Evolutionary conservation across 495 filamentous ascomycete genomes (phyloP).

Genomic region (Filosporella fistucella): DNA sequence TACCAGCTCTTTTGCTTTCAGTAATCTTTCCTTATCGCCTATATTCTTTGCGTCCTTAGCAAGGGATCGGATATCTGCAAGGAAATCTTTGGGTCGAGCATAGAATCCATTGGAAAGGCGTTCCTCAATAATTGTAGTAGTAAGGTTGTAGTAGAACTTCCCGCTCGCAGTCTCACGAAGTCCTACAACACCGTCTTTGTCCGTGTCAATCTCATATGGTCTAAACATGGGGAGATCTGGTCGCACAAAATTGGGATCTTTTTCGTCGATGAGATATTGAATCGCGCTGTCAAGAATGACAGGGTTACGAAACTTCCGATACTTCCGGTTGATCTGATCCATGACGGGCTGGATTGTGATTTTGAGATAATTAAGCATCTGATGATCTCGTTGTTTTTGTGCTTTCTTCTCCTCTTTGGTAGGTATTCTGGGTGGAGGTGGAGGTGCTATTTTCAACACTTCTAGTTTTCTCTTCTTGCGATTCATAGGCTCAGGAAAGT

Average conservation of each 20-base stretch:
- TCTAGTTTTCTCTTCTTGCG: constrained; percentile 83
- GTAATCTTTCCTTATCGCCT: constrained; percentile 68
- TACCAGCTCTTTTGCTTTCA: constrained; percentile 85
- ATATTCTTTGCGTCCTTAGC: constrained; percentile 74
- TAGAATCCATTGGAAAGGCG: constrained; percentile 94
- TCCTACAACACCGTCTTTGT: constrained; percentile 69
- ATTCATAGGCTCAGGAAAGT: constrained; percentile 80
- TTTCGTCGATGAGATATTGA: constrained; percentile 74
- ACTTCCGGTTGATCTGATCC: constrained; percentile 84
- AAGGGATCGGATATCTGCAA: constrained; percentile 76
- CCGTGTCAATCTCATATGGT: constrained; percentile 69
- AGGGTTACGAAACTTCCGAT: constrained; percentile 77
- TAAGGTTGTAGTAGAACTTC: constrained; percentile 92
- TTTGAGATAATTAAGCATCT: constrained; percentile 79
- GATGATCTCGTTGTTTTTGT: constrained; percentile 74
- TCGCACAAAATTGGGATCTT: constrained; percentile 72
- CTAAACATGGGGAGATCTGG: constrained; percentile 63
- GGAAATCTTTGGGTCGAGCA: constrained; percentile 79
- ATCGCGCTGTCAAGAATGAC: constrained; percentile 70
- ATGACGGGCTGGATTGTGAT: constrained; percentile 85
- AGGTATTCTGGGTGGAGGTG: constrained; percentile 53
- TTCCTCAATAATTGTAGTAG: constrained; percentile 90
- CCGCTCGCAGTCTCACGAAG: constrained; percentile 63
- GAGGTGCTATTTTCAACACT: constrained; percentile 66
- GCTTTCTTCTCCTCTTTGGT: constrained; percentile 76